Base-by-base conservation (phyloP, 1,284 basidiomycete species). In the Moniliophthora roreri region DNA sequence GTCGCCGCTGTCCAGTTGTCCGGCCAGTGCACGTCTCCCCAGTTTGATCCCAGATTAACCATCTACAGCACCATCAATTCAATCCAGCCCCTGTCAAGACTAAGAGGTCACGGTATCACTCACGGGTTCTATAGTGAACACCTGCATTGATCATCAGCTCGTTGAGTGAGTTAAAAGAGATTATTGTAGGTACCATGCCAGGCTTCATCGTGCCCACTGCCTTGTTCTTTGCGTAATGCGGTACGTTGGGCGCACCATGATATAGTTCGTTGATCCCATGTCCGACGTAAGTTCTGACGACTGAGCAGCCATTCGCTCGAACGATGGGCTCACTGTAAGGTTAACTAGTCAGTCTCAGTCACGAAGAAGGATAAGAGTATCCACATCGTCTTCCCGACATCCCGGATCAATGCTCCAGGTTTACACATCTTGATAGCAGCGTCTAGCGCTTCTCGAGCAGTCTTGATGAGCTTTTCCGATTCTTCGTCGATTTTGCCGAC, bases 1-100 rank as follows among this genome's bases (percentile, higher is more conserved):
- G 95, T 98, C 16, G 91, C 91, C 0, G 94, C 93, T 2, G 95
- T 98, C 95, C 95, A 98, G 64, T 92, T 86, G 68, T 93, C 91
- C 18, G 87, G 87, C 91, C 91, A 93, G 67, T 93, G 91, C 13
- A 85, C 75, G 49, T 84, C 79, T 42, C 80, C 79, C 83, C 82
- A 86, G 60, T 78, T 81, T 26, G 79, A 78, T 5, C 94, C 95
- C 24, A 93, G 69, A 71, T 96, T 97, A 62, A 97, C 87, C 95
- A 98, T 98, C 88, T 93, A 52, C 36, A 45, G 13, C 15, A 50
- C 46, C 48, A 47, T 34, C 35, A 50, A 36, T 18, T 42, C 34
- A 41, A 55, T 28, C 40, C 50, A 51, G 10, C 60, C 51, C n/a
- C 28, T 32, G 28, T 32, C 28, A 32, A 45, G 50, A 51, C 52